Percentiles rank a stretch among this genome's conserved stretches.
Evolutionary conservation across 2,329 filamentous ascomycete species (phyloP).

Genomic region (Arthrinium phaeospermum): DNA sequence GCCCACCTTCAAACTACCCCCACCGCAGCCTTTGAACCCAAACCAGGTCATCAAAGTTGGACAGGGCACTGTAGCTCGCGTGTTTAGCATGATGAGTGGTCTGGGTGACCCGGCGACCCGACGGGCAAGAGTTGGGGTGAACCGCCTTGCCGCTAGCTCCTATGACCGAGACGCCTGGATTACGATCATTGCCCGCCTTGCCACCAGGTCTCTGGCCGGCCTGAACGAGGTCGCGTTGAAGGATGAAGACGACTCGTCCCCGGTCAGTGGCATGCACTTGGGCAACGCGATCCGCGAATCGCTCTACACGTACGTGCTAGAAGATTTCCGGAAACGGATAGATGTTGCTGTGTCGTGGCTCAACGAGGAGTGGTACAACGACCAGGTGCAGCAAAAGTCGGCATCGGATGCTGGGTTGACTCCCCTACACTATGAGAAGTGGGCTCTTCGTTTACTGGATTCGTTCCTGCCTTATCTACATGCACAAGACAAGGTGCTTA

Average conservation of each 20-base stretch:
- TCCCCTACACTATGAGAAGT: conserved; percentile 76
- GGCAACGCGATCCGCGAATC: conserved; percentile 77
- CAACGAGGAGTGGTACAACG: conserved; percentile 98
- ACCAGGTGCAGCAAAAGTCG: conserved; percentile 61
- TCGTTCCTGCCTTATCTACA: conserved; percentile 92
- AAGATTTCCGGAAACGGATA: conserved; percentile 89
- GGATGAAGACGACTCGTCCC: conserved; percentile 54
- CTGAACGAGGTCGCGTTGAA: conserved; percentile 67
- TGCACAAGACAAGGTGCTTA: conserved; percentile 85
- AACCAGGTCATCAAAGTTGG: conserved; percentile 77
- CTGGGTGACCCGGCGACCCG: conserved; percentile 70
- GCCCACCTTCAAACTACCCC: conserved; percentile 79
- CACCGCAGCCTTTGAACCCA: conserved; percentile 74
- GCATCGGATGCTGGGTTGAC: conserved; percentile 47
- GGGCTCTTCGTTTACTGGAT: conserved; percentile 82
- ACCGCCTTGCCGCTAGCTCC: conserved; percentile 80
- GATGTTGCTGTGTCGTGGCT: conserved; percentile 93
- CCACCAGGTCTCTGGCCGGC: conserved; percentile 76
- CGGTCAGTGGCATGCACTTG: conserved; percentile 45
- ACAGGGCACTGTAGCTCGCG: conserved; percentile 73
- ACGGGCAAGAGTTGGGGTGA: conserved; percentile 75
- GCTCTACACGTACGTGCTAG: conserved; percentile 84
- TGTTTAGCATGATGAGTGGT: conserved; percentile 78
- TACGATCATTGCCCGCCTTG: conserved; percentile 83
- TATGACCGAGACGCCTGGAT: conserved; percentile 91